A percentile compares a stretch with the other conserved stretches of the same genome.
Conservation (phyloP, 2,329 filamentous ascomycete species). For the Exophiala dermatitidis region DNA sequence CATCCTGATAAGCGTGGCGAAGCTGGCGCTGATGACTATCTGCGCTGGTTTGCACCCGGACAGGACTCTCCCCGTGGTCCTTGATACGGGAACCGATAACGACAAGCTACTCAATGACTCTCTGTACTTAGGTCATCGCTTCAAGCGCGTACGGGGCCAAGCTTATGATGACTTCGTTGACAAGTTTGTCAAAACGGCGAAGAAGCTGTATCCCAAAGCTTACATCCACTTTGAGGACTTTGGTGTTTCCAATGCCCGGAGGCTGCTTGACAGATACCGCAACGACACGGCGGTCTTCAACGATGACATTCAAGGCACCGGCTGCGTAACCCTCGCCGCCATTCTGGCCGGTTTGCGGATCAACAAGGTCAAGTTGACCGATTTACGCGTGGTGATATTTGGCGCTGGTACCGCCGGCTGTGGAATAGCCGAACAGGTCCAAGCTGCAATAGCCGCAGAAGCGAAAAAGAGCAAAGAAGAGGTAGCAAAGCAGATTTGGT, state of each 20-base stretch:
- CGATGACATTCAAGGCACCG: conserved; percentile 84
- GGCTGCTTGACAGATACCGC: conserved; percentile 69
- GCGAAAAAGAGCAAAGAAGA: conserved; percentile 61
- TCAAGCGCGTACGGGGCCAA: conserved; percentile 60
- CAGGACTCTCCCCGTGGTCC: conserved; percentile 68
- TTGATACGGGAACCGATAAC: conserved; percentile 84
- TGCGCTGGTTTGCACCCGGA: conserved; percentile 82
- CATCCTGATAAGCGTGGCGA: conserved; percentile 76
- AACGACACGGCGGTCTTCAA: conserved; percentile 76
- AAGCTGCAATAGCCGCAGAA: conserved; percentile 68
- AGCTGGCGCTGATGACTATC: conserved; percentile 72
- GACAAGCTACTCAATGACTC: conserved; percentile 65
- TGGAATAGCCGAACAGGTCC: conserved; percentile 78
- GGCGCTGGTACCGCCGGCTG: conserved; percentile 75
- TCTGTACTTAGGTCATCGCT: conserved; percentile 67
- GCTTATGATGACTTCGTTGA: conserved; percentile 72
- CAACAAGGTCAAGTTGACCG: conserved; percentile 56
- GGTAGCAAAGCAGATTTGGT: conserved; percentile 66
- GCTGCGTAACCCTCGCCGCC: conserved; percentile 76
- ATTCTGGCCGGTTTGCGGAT: conserved; percentile 70
- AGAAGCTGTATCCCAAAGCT: conserved; percentile 65
- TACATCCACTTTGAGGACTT: conserved; percentile 91
- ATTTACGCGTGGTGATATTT: conserved; percentile 67
- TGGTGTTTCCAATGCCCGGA: conserved; percentile 66
- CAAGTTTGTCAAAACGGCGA: conserved; percentile 60